These are phyloP conservation scores for Crucihimalaya himalaica DNA, from an alignment of 345 rosid genomes.

Conservation along the genomic window DNA sequence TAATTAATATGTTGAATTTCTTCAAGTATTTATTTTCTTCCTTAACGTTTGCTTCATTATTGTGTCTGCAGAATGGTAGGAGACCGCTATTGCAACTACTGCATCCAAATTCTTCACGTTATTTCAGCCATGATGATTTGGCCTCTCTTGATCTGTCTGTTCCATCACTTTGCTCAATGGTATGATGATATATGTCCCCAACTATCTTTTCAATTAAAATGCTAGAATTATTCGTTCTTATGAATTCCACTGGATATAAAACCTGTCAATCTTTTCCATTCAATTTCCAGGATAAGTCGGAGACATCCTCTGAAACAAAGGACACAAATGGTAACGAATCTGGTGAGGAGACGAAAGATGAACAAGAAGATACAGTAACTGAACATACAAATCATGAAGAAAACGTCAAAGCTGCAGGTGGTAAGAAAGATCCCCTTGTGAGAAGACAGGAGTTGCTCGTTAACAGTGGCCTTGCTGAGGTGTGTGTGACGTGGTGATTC, in stretches of 20 bases:
- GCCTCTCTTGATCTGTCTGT: slow-evolving; percentile 63
- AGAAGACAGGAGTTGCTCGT: slow-evolving; percentile 84
- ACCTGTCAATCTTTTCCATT: not conserved
- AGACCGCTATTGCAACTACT: slow-evolving; percentile 76
- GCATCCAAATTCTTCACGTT: slow-evolving; percentile 77
- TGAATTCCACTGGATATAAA: slow-evolving; percentile 7
- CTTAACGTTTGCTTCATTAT: slow-evolving; percentile 13
- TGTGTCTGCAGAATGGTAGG: slow-evolving; percentile 67
- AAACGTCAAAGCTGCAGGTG: slow-evolving; percentile 44
- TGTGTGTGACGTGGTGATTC: slow-evolving; percentile 35
- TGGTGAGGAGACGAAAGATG: slow-evolving; percentile 34
- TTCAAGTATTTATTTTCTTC: slow-evolving; percentile 2
- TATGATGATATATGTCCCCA: slow-evolving; percentile 39
- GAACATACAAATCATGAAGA: slow-evolving; percentile 40
- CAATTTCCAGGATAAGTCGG: slow-evolving; percentile 53
- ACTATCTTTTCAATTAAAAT: not conserved
- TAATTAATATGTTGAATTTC: not conserved
- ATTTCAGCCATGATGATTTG: slow-evolving; percentile 73
- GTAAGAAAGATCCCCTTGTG: slow-evolving; percentile 74
- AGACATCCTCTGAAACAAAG: slow-evolving; percentile 44
- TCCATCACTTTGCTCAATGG: slow-evolving; percentile 69
- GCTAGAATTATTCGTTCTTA: not conserved
- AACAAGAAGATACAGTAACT: slow-evolving; percentile 32
- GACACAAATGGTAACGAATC: slow-evolving; percentile 41
- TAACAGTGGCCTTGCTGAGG: slow-evolving; percentile 92